Evolutionary conservation across 1,139 yeast species (phyloP).

Genomic region (Zygosaccharomyces pseudobailii): DNA sequence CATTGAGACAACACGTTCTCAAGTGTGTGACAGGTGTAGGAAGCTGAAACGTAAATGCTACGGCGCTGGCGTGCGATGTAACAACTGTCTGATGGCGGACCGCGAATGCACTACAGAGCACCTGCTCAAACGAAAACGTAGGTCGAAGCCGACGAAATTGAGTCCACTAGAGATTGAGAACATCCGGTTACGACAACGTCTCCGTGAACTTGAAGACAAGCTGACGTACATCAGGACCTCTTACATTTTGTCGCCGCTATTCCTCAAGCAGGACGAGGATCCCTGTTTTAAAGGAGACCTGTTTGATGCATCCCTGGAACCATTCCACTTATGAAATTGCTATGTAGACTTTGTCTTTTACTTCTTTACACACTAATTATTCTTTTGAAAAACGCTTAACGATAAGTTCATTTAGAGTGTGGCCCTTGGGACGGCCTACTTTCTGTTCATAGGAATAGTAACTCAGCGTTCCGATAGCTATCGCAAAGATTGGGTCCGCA

Average conservation of each 20-base stretch:
- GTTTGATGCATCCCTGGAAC: not conserved
- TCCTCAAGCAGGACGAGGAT: not conserved
- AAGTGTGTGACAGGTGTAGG: slow-evolving; percentile 16
- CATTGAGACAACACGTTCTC: slow-evolving; percentile 5
- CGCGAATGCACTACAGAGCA: slow-evolving; percentile 9
- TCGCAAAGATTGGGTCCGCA: slow-evolving; percentile 56
- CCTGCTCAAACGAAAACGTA: slow-evolving; percentile 13
- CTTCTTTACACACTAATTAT: not conserved
- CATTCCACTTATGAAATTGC: not conserved
- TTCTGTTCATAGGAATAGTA: slow-evolving; percentile 57
- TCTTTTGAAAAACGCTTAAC: slow-evolving; percentile 25
- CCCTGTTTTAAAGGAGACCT: not conserved
- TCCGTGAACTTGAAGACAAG: slow-evolving; percentile 6
- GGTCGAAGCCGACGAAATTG: slow-evolving; percentile 12
- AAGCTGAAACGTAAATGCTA: slow-evolving; percentile 14
- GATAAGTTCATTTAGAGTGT: slow-evolving; percentile 49
- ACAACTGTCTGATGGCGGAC: slow-evolving; percentile 13
- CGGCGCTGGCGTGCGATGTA: slow-evolving; percentile 12
- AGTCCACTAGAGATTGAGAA: slow-evolving; percentile 9
- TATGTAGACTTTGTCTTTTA: not conserved
- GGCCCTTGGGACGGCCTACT: slow-evolving; percentile 52
- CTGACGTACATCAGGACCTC: not conserved
- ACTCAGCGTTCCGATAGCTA: slow-evolving; percentile 53
- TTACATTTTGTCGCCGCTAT: not conserved
- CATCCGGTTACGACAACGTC: slow-evolving; percentile 4